Evolutionary conservation across 805 yeast genomes (phyloP), one percentile per base, ranked within the genome.

Genomic region (Vanderwaltozyma verrucispora): DNA sequence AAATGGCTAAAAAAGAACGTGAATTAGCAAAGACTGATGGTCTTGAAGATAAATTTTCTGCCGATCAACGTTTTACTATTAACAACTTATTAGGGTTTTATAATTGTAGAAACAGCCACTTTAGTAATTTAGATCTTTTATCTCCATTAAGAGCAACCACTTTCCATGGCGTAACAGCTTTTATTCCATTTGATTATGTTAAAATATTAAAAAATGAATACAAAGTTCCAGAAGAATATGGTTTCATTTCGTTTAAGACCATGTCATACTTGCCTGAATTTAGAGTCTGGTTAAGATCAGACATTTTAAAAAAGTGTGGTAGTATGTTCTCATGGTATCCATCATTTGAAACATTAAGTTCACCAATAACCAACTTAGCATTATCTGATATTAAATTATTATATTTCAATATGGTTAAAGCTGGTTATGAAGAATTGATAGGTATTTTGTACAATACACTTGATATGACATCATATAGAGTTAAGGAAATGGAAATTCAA

Each of bases 91-190:
- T 62, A n/a, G 45, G 53, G 5, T 34, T 69, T 3, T 74, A 68
- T 49, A 68, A 70, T 34, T 80, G 87, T 53, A 64, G 80, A 44
- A 77, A 79, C 54, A 63, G 66, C 36, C 88, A 81, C 56, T 75
- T 74, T 45, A 64, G 66, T 34, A 49, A 59, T 1, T 51, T 66
- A 34, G 58, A 65, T 0, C 74, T 74, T 40, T 39, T 80, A 13
- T 63, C 72, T 4, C 83, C 84, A 2, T 53, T 81, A 39, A 51
- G 64, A n/a, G 48, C 65, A 24, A 65, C 82, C 0, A 51, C 63
- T 36, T 72, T 73, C 46, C 86, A 80, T 49, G 77, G 79, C 12
- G 72, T 74, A n/a, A 65, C 71, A 16, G 72, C 76, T 2, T 68
- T 75, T 42, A 58, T 79, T 12, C 86, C 86, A 1, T 51, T 62